Evolutionary conservation across 2,329 filamentous ascomycete genomes (phyloP).

Genomic region (Cadophora malorum): DNA sequence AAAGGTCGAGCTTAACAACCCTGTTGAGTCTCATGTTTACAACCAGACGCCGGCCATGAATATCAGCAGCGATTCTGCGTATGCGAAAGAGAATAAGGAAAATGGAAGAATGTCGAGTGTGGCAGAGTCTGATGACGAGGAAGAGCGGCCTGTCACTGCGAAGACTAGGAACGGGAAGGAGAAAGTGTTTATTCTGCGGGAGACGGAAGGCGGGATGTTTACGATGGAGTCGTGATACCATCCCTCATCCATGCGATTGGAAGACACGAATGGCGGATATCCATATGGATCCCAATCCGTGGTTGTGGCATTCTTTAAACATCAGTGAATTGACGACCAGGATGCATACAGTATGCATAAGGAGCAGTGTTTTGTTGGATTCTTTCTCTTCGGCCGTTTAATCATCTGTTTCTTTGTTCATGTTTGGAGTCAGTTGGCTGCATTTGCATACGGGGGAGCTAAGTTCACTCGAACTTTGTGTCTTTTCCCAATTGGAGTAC

Average conservation of each 20-base stretch:
- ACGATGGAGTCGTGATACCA: slow-evolving; percentile 21
- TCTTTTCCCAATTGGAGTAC: slow-evolving; percentile 4
- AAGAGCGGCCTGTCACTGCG: slow-evolving; percentile 11
- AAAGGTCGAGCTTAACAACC: slow-evolving; percentile 40
- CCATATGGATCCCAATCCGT: background rate
- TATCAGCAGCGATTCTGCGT: background rate
- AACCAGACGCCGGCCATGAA: slow-evolving; percentile 8
- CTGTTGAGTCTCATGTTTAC: slow-evolving; percentile 37
- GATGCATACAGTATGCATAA: background rate
- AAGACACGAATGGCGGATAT: no score
- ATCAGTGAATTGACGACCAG: background rate
- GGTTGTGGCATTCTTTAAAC: background rate
- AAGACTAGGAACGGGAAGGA: slow-evolving; percentile 15
- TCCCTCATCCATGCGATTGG: background rate
- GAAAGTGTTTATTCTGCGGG: slow-evolving; percentile 18
- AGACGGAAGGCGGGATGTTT: slow-evolving; percentile 23
- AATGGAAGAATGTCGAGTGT: slow-evolving; percentile 6
- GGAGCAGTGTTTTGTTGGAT: slow-evolving; percentile 10
- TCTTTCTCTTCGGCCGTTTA: background rate
- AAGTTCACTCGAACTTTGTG: background rate
- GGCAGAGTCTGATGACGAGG: slow-evolving; percentile 13
- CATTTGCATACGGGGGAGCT: slow-evolving; percentile 11
- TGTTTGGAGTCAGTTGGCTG: background rate
- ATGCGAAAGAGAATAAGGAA: slow-evolving; percentile 17
- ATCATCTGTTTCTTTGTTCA: background rate